phyloP scores from a whole-genome alignment of 1,284 basidiomycete species.

The Pascua sp. region DNA sequence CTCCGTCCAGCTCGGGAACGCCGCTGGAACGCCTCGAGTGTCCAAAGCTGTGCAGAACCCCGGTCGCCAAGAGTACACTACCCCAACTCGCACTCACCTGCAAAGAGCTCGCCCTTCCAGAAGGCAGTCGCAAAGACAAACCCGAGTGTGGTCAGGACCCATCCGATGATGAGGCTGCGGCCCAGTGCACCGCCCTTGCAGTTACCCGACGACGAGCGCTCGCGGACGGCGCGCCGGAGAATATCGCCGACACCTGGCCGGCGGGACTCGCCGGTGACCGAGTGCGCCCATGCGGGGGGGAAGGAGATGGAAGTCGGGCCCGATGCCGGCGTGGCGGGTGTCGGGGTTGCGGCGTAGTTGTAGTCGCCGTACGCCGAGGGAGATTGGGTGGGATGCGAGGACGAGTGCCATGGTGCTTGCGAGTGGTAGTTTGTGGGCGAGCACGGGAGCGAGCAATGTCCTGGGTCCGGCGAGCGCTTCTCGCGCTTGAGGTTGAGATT shows the following conservation, averaged over 20 bases:
- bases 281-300: conserved; percentile 13
- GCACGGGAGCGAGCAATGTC: too few relatives aligned
- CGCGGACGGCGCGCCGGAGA: conserved; percentile 4
- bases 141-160: conserved; percentile 40
- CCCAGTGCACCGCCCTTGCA: conserved; percentile 28
- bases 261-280: background rate
- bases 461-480: too few relatives aligned
- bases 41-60: background rate
- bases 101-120: conserved; percentile 44
- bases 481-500: too few relatives aligned
- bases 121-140: conserved; percentile 41
- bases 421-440: too few relatives aligned
- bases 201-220: conserved; percentile 9
- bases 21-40: too few relatives aligned
- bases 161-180: conserved; percentile 39
- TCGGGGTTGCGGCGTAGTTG: background rate
- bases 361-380: background rate
- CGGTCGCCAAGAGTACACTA: background rate
- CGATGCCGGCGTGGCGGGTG: background rate
- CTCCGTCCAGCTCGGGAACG: background rate
- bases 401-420: background rate
- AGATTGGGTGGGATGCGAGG: background rate
- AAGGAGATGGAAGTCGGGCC: conserved; percentile 2
- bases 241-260: conserved; percentile 4
- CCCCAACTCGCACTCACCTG: conserved; percentile 25